Percentiles rank a stretch among this genome's conserved stretches.
Conservation (phyloP, 352 stramenopile genomes). For the Phytophthora sojae region DNA sequence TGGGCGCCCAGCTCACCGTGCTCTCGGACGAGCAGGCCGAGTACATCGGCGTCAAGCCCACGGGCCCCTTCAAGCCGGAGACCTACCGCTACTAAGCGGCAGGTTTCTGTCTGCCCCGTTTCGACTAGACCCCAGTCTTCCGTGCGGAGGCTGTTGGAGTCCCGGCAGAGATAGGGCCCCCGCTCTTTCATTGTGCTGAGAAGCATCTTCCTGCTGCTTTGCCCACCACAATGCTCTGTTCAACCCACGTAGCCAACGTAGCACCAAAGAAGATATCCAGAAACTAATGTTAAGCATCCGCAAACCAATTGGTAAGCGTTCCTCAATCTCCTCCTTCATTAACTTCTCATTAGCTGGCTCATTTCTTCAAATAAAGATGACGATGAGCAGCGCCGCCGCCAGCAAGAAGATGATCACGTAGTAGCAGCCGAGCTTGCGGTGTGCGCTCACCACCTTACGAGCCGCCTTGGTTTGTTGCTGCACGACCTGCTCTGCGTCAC, state of each 20-base stretch:
- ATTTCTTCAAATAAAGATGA: constrained; percentile 54
- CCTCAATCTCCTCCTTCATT: not conserved
- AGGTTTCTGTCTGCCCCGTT: not conserved
- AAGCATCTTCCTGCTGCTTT: constrained; percentile 30
- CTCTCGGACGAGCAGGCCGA: constrained; percentile 97
- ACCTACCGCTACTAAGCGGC: constrained; percentile 98
- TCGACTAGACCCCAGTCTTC: not conserved
- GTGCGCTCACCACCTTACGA: constrained; percentile 51
- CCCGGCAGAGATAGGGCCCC: constrained; percentile 29
- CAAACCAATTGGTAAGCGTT: not conserved
- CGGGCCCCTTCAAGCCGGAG: constrained; percentile 97
- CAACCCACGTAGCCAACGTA: constrained; percentile 20
- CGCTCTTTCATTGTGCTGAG: constrained; percentile 49
- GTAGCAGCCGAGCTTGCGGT: constrained; percentile 61
- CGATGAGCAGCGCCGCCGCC: constrained; percentile 53
- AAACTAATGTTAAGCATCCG: constrained; percentile 3
- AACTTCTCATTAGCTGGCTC: not conserved
- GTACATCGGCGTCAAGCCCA: constrained; percentile 96
- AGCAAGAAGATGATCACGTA: constrained; percentile 70
- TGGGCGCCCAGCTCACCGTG: constrained; percentile 96
- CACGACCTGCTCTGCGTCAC: constrained; percentile 49
- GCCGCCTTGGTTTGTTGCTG: constrained; percentile 61
- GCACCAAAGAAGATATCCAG: constrained; percentile 12
- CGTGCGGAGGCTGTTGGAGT: constrained; percentile 25
- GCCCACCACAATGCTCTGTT: constrained; percentile 45